Base-by-base conservation (phyloP, 2,329 filamentous ascomycete species). In the Paecilomyces variotii region DNA sequence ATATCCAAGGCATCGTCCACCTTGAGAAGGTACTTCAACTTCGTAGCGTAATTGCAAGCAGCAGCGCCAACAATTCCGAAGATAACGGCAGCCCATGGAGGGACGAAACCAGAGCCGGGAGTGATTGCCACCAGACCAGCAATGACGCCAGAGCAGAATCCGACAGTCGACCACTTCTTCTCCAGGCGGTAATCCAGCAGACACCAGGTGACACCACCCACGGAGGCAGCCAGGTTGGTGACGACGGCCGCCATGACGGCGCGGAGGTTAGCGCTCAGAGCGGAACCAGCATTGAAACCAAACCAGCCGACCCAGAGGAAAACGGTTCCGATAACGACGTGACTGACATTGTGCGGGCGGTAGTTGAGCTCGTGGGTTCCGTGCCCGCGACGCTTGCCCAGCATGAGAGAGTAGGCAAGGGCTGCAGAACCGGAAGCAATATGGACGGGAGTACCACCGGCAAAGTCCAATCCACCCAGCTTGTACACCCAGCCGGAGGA, bases 271-370 rank as follows among this genome's bases (percentile, higher is more conserved):
- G 90, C 90, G 54, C 86, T 81, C 57, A 94, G 79, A 12, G 90
- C 91, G 14, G 88, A 91, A 63, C 91, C 91, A 55, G 89, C 90
- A 68, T 96, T 96, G 84, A 96, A 96, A 54, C 91, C 91, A 69
- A 96, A 95, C 91, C 91, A 96, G 57, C 91, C 91, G 14, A 96
- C 89, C 91, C 91, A 96, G 14, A 96, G 85, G 77, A 96, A 96
- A 53, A 96, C 90, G 2, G 91, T 96, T 30, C 91, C 91, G 58
- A 95, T 88, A 56, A 96, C 90, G 65, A 96, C 91, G 72, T 95
- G 90, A 3, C 91, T 94, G 53, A 95, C 90, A 68, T 96, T 96
- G 79, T 96, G 91, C 9, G 91, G 91, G 55, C 91, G 88, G 75
- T 93, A 96, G 78, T 95, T 95, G 67, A 96, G 81, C 73, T 93